Evolutionary conservation across 192 early-diverging fungal genomes (phyloP), one percentile per base, ranked within the genome.

Genomic region (Umbelopsis isabellina): DNA sequence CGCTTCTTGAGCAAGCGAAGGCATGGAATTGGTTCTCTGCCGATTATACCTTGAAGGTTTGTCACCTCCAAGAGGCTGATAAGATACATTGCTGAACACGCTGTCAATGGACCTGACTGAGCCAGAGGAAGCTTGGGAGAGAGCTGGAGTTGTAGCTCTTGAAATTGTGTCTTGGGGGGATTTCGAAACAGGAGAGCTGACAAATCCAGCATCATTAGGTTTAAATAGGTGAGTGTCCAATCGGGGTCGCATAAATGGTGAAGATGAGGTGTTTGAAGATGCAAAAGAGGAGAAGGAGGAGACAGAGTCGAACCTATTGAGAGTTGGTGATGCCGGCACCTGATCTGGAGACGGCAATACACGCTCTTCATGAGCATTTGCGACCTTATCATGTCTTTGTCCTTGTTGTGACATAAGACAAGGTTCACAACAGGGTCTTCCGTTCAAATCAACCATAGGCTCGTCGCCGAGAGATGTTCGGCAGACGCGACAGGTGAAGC

Each of bases 391-490:
- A 61, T 61, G 55, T 73, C 52, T 67, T 23, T 51, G 51, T 44
- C 69, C 79, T 46, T 74, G 50, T 46, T 83, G 78, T 7, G 73
- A 70, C 70, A 80, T 80, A 33, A 85, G 64, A 51, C 83, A 85
- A 13, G 70, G 55, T 48, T 82, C 81, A 65, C 83, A 85, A 16
- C 83, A 85, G 16, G 83, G 83, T 44, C 77, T 72, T 49, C 81
- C 79, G 13, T 51, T 30, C 13, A 85, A 50, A 44, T 85, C 83
- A 4, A 85, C 81, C 76, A 85, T 66, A 16, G 83, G 83, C 9
- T 72, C 68, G n/a, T 72, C 51, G 0, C 71, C 68, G 12, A 85
- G 16, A 30, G 74, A 70, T 1, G 68, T 37, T 35, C 49, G 53
- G 41, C 83, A 85, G 44, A 68, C 72, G 66, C 65, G 75, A 50